Percentiles rank a stretch among this genome's conserved stretches.
Conservation (phyloP, 2,329 filamentous ascomycete genomes). For the Arthrobotrys sphaeroides region DNA sequence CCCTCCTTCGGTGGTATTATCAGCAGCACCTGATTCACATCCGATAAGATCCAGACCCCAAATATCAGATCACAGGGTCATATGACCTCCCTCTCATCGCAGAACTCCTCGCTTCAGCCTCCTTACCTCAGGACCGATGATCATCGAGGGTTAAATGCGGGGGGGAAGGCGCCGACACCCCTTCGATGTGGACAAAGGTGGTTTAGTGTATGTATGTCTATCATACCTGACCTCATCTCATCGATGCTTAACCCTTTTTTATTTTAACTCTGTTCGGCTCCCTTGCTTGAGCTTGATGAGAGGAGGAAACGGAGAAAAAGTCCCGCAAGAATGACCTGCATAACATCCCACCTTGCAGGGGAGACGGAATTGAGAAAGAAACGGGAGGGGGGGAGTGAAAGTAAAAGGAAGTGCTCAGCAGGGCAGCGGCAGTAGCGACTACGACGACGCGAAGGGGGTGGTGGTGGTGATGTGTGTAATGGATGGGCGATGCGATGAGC, state of each 20-base stretch:
- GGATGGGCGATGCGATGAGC: slow-evolving; percentile 10
- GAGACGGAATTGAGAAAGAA: neutral
- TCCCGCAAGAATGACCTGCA: slow-evolving; percentile 39
- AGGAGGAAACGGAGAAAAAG: slow-evolving; percentile 14
- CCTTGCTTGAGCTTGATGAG: neutral
- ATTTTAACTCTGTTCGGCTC: neutral
- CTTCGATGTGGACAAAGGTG: neutral
- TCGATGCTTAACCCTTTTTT: neutral
- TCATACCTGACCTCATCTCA: slow-evolving; percentile 39
- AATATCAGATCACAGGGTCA: neutral
- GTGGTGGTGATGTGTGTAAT: neutral
- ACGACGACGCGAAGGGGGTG: slow-evolving; percentile 4
- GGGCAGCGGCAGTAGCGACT: no score
- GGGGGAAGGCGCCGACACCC: neutral
- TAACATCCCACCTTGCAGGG: slow-evolving; percentile 23
- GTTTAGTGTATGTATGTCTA: no score
- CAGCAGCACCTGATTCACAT: slow-evolving; percentile 7
- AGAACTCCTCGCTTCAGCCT: slow-evolving; percentile 22
- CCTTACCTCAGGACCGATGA: slow-evolving; percentile 7
- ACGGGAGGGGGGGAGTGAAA: no score
- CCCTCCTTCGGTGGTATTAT: neutral
- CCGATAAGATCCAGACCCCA: neutral
- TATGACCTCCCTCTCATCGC: neutral
- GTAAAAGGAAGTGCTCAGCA: slow-evolving; percentile 13
- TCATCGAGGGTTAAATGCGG: slow-evolving; percentile 11